Conservation (phyloP, 352 stramenopile species). For the Globisporangium iwayamae region DNA sequence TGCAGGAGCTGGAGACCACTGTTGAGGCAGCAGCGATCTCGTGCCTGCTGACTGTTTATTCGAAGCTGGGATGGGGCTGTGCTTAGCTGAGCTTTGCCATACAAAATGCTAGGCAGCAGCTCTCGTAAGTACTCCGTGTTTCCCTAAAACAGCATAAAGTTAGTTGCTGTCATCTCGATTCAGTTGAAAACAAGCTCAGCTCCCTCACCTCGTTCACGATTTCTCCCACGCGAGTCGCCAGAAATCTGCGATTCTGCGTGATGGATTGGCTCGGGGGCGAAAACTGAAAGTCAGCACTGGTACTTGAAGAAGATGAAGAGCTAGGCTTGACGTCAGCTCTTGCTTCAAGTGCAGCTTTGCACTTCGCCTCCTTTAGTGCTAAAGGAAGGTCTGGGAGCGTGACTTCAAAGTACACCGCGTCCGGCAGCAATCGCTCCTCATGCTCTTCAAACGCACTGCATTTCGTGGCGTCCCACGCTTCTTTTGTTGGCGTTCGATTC, state of each 20-base stretch:
- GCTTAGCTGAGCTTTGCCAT: conserved; percentile 11
- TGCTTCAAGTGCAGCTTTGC: background rate
- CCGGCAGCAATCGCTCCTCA: background rate
- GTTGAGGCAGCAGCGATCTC: conserved; percentile 2
- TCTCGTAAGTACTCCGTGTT: conserved; percentile 24
- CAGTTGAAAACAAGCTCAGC: too few relatives aligned
- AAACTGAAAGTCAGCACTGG: conserved; percentile 10
- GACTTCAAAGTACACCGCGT: conserved; percentile 4
- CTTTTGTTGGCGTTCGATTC: background rate
- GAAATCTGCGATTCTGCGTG: conserved; percentile 10
- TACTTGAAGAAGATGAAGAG: background rate
- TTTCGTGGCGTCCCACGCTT: background rate
- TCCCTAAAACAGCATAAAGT: conserved; percentile 11
- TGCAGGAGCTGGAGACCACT: conserved; percentile 47
- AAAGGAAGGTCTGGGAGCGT: background rate
- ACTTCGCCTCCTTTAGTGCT: background rate
- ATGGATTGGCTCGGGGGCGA: conserved; percentile 8
- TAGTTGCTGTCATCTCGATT: too few relatives aligned
- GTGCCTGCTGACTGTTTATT: background rate
- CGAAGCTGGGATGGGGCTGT: background rate
- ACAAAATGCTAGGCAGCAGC: conserved; percentile 36
- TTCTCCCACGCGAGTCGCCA: conserved; percentile 13
- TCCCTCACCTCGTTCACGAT: conserved; percentile 11
- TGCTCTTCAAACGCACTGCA: conserved; percentile 8
- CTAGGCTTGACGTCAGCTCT: background rate